Percentiles rank a stretch among this genome's conserved stretches.
phyloP scores from a whole-genome alignment of 805 yeast genomes.

The Wickerhamomyces pijperi region DNA sequence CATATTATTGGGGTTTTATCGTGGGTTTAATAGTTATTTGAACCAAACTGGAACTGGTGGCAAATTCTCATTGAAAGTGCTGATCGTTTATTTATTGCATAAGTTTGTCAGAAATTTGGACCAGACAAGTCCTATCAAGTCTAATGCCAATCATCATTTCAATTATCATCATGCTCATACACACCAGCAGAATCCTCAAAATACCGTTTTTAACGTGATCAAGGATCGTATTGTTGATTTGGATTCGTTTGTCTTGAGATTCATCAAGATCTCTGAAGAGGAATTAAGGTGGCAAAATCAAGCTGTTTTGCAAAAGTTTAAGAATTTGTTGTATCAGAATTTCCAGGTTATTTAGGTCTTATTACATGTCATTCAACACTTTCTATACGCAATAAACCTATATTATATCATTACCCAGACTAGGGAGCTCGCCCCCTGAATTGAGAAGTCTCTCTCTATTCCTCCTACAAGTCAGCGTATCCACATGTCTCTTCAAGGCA shows the following conservation, averaged over 20 bases:
- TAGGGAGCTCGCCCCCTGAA: constrained; percentile 21
- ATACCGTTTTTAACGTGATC: background rate
- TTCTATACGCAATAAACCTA: no score
- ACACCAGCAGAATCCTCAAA: no score
- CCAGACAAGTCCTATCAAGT: no score
- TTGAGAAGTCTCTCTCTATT: constrained; percentile 45
- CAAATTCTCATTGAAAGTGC: background rate
- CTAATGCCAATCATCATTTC: no score
- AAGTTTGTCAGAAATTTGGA: background rate
- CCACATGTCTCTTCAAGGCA: constrained; percentile 66
- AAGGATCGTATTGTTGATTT: background rate
- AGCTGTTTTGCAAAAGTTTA: background rate
- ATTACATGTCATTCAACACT: no score
- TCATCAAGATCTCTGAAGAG: background rate
- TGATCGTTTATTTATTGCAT: background rate
- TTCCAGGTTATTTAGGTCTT: background rate
- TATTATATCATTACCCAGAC: no score
- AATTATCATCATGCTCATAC: no score
- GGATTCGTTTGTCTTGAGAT: background rate
- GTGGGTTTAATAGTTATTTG: no score
- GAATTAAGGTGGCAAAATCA: background rate
- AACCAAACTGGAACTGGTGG: background rate
- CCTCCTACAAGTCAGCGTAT: constrained; percentile 65
- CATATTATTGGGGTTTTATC: background rate
- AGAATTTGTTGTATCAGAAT: background rate